These are phyloP conservation scores for Cardamine resedifolia DNA, from an alignment of 345 rosid genomes.

Conservation along the genomic window DNA sequence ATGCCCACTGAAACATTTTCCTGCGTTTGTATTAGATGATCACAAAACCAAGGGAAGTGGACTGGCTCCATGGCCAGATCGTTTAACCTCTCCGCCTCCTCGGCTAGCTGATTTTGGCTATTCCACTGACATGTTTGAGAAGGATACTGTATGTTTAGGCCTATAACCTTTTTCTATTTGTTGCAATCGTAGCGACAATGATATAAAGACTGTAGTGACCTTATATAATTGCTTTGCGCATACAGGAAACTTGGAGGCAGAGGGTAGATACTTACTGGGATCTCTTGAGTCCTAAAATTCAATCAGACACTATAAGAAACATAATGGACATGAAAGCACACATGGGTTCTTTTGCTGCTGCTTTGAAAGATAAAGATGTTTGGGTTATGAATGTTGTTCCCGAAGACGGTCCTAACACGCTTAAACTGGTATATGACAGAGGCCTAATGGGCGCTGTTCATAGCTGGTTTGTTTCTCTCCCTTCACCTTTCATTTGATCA, in stretches of 20 bases:
- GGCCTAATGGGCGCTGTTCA: conserved; percentile 77
- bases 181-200: not conserved
- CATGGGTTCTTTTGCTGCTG: conserved; percentile 92
- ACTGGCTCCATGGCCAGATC: conserved; percentile 96
- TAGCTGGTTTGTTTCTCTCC: conserved; percentile 55
- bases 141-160: conserved; percentile 63
- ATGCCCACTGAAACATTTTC: conserved; percentile 4
- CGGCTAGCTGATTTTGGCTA: conserved; percentile 93
- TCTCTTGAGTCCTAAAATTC: conserved; percentile 72
- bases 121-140: conserved; percentile 76
- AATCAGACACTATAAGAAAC: conserved; percentile 73
- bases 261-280: conserved; percentile 85
- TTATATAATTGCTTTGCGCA: not conserved
- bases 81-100: conserved; percentile 80
- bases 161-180: not conserved
- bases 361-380: conserved; percentile 70
- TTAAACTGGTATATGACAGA: conserved; percentile 81
- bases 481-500: not conserved
- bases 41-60: conserved; percentile 79
- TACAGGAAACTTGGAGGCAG: conserved; percentile 73
- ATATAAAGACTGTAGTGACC: not conserved
- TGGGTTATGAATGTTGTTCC: conserved; percentile 96
- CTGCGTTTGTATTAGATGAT: conserved; percentile 51
- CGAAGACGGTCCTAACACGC: conserved; percentile 81
- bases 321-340: conserved; percentile 97